Percentiles rank a stretch among this genome's conserved stretches.
These are phyloP conservation scores for Cladorrhinum samala DNA, from an alignment of 495 filamentous ascomycete species.

Conservation along the genomic window DNA sequence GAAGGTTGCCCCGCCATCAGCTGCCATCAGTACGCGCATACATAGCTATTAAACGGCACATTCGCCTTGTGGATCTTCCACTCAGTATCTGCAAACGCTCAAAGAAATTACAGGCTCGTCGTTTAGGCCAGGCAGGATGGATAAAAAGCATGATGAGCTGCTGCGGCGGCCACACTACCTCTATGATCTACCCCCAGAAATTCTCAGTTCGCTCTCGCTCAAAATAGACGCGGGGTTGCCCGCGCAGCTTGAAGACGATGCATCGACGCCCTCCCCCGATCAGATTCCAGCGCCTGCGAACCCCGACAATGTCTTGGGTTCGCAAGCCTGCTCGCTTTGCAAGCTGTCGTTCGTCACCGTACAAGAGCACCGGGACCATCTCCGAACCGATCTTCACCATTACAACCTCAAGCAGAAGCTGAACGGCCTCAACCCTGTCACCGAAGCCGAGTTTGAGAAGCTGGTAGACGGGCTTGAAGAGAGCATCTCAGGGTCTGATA, in stretches of 20 bases:
- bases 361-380: slow-evolving; percentile 77
- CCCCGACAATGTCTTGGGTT: slow-evolving; percentile 42
- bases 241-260: slow-evolving; percentile 21
- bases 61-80: no score
- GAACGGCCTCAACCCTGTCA: slow-evolving; percentile 58
- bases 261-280: slow-evolving; percentile 23
- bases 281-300: slow-evolving; percentile 27
- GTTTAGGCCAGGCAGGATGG: slow-evolving; percentile 13
- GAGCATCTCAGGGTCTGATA: slow-evolving; percentile 79
- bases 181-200: slow-evolving; percentile 76
- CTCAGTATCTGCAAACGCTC: not conserved
- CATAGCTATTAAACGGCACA: not conserved
- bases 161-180: slow-evolving; percentile 49
- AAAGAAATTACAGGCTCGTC: not conserved
- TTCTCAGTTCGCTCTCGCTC: slow-evolving; percentile 62
- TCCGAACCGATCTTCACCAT: slow-evolving; percentile 84
- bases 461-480: slow-evolving; percentile 78
- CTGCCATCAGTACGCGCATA: not conserved
- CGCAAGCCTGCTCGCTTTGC: slow-evolving; percentile 81
- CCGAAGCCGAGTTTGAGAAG: slow-evolving; percentile 75
- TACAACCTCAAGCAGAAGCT: slow-evolving; percentile 93
- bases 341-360: slow-evolving; percentile 60
- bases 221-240: slow-evolving; percentile 43
- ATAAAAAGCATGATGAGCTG: slow-evolving; percentile 32
- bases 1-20: slow-evolving; percentile 15